Conservation (phyloP, 148 eudicot genomes). For the Rhododendron williamsianum region DNA sequence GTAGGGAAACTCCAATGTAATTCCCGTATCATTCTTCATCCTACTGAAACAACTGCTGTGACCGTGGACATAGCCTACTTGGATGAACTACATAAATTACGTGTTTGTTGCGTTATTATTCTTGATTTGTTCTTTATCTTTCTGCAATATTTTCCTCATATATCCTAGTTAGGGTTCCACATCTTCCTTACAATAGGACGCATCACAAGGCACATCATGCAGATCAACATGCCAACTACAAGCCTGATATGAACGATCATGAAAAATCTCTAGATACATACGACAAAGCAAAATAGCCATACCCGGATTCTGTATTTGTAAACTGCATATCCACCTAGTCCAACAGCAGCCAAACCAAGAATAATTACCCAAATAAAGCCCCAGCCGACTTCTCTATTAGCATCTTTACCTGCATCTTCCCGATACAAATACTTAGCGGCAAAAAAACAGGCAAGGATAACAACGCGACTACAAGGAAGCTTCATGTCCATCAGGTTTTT, state of each 20-base stretch:
- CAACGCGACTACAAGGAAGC: neutral
- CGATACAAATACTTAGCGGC: neutral
- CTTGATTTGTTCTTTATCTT: neutral
- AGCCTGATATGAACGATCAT: neutral
- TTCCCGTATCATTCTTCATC: neutral
- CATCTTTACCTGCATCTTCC: slow-evolving; percentile 43
- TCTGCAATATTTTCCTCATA: neutral
- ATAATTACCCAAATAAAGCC: slow-evolving; percentile 51
- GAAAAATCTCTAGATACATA: neutral
- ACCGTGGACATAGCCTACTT: neutral
- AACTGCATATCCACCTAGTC: slow-evolving; percentile 58
- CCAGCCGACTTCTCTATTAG: slow-evolving; percentile 42
- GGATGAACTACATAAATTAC: neutral
- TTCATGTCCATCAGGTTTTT: neutral
- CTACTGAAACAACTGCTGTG: neutral
- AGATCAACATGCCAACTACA: neutral
- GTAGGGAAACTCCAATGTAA: neutral
- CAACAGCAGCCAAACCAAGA: slow-evolving; percentile 52
- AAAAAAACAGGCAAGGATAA: neutral
- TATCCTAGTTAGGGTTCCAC: neutral
- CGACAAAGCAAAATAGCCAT: slow-evolving; percentile 9
- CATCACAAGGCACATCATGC: neutral
- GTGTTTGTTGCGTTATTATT: neutral
- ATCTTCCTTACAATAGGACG: neutral
- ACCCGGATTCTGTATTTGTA: slow-evolving; percentile 84